Evolutionary conservation across 306 rosid species (phyloP).

Genomic region (Potentilla sterilis): DNA sequence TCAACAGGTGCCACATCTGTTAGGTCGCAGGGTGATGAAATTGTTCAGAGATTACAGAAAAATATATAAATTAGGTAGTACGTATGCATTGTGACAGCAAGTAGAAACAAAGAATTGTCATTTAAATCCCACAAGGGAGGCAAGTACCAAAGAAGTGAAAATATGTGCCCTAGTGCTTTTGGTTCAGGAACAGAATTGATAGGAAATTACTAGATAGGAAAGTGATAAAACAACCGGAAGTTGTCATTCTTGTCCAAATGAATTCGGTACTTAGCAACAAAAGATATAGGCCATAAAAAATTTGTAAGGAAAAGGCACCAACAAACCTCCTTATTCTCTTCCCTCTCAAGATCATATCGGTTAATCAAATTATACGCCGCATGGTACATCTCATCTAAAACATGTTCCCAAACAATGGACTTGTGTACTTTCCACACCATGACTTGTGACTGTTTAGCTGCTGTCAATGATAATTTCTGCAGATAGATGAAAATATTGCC

Average conservation of each 20-base stretch:
- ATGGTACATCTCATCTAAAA: slow-evolving; percentile 83
- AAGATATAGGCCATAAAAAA: background rate
- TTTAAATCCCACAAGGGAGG: background rate
- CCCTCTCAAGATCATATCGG: slow-evolving; percentile 57
- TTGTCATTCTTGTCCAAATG: background rate
- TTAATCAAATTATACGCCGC: slow-evolving; percentile 81
- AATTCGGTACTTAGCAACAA: background rate
- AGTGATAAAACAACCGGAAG: background rate
- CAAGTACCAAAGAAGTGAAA: background rate
- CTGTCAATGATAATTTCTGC: slow-evolving; percentile 58
- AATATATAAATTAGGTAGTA: background rate
- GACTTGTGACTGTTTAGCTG: slow-evolving; percentile 27
- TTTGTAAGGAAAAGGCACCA: background rate
- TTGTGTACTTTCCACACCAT: slow-evolving; percentile 77
- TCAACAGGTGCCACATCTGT: background rate
- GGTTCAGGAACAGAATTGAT: background rate
- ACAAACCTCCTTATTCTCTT: slow-evolving; percentile 63
- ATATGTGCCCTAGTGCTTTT: background rate
- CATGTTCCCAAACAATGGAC: slow-evolving; percentile 56
- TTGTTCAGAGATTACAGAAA: background rate
- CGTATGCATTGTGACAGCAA: background rate
- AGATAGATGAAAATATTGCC: slow-evolving; percentile 22
- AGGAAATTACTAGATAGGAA: background rate
- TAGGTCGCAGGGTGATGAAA: background rate
- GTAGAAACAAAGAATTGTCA: background rate